phyloP scores from a whole-genome alignment of 352 stramenopile genomes.

The Pythium rishiriense region DNA sequence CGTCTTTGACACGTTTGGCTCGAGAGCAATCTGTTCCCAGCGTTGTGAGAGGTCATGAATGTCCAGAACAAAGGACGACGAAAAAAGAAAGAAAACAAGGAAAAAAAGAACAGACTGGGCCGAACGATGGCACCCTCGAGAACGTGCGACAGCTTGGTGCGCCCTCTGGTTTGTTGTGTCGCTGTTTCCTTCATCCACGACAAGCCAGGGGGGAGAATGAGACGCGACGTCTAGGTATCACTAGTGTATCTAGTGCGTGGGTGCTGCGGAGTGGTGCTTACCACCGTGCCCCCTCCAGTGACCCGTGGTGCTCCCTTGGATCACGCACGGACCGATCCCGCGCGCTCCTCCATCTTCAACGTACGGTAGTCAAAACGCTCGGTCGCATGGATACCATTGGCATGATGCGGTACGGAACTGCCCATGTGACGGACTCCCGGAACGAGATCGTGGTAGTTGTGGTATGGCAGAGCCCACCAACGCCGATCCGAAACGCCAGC shows the following conservation, averaged over 20 bases:
- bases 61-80: background rate
- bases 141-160: background rate
- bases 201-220: background rate
- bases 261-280: background rate
- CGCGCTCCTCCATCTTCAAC: background rate
- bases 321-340: background rate
- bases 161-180: background rate
- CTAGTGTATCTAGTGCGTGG: background rate
- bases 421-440: constrained; percentile 11
- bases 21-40: background rate
- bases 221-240: constrained; percentile 13
- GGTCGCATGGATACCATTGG: background rate
- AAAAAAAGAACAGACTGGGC: background rate
- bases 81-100: background rate
- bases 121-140: no score
- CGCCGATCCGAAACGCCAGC: background rate
- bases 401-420: background rate
- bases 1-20: background rate
- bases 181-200: background rate
- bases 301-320: background rate
- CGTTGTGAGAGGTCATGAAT: no score
- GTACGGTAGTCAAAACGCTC: background rate
- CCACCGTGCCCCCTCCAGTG: background rate
- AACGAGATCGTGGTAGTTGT: constrained; percentile 2
- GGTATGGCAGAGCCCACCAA: background rate